phyloP scores from a whole-genome alignment of 2,329 filamentous ascomycete species.

The Calonectria crousiana region DNA sequence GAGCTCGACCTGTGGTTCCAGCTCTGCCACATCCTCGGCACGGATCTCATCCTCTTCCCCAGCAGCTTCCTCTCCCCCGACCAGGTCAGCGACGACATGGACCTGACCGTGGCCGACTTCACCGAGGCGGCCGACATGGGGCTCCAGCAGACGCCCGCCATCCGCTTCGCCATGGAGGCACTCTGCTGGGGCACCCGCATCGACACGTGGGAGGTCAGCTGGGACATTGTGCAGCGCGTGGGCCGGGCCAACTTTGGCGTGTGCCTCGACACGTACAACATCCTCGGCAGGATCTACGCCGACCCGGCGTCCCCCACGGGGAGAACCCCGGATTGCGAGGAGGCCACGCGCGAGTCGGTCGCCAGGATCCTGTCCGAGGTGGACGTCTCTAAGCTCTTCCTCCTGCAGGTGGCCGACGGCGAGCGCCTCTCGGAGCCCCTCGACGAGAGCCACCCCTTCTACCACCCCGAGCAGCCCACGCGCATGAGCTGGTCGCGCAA shows the following conservation, averaged over 20 bases:
- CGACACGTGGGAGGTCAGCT: slow-evolving; percentile 79
- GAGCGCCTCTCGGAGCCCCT: slow-evolving; percentile 72
- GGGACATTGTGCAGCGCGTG: slow-evolving; percentile 75
- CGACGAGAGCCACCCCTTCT: slow-evolving; percentile 58
- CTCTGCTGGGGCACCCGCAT: slow-evolving; percentile 79
- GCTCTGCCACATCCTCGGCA: slow-evolving; percentile 72
- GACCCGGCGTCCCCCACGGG: slow-evolving; percentile 71
- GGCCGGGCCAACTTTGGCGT: slow-evolving; percentile 80
- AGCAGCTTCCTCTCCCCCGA: slow-evolving; percentile 73
- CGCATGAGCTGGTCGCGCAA: slow-evolving; percentile 85
- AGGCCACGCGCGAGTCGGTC: slow-evolving; percentile 66
- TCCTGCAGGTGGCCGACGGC: slow-evolving; percentile 82
- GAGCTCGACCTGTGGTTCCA: slow-evolving; percentile 78
- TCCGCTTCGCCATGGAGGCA: slow-evolving; percentile 80
- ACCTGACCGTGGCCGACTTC: slow-evolving; percentile 73
- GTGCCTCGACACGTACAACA: slow-evolving; percentile 84
- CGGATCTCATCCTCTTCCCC: slow-evolving; percentile 81
- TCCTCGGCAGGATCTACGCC: slow-evolving; percentile 77
- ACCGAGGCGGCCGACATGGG: slow-evolving; percentile 76
- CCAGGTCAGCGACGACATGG: slow-evolving; percentile 59
- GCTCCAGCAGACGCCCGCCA: slow-evolving; percentile 62
- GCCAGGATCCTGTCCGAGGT: slow-evolving; percentile 65
- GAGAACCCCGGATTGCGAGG: slow-evolving; percentile 65
- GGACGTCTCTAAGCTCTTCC: slow-evolving; percentile 76
- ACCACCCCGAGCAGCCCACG: slow-evolving; percentile 49